phyloP scores from a whole-genome alignment of 208 protist species.

The Porcisia deanei region DNA sequence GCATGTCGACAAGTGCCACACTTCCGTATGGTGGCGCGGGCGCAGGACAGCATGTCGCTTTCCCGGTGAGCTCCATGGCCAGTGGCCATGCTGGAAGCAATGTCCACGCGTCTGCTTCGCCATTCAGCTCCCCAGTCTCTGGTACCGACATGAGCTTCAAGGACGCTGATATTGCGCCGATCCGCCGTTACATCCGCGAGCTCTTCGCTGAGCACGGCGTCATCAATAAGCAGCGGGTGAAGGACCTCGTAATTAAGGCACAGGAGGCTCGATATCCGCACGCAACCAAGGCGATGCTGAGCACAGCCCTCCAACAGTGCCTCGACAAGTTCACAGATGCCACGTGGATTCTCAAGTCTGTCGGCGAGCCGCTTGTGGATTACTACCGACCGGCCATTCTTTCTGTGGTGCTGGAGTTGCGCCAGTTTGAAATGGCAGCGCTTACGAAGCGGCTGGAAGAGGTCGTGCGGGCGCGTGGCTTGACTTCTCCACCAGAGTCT shows the following conservation, averaged over 20 bases:
- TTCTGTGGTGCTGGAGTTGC: constrained; percentile 50
- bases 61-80: background rate
- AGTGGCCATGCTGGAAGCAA: background rate
- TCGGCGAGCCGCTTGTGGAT: constrained; percentile 71
- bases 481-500: constrained; percentile 19
- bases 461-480: constrained; percentile 15
- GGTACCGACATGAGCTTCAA: constrained; percentile 16
- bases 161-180: constrained; percentile 55
- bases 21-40: constrained; percentile 17
- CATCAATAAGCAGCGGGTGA: constrained; percentile 80
- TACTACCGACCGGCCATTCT: constrained; percentile 74
- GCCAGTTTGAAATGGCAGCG: constrained; percentile 57
- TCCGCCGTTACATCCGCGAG: constrained; percentile 61
- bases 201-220: constrained; percentile 85
- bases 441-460: constrained; percentile 40
- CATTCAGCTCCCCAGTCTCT: constrained; percentile 10
- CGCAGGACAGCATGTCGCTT: background rate
- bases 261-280: constrained; percentile 64
- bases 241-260: constrained; percentile 73
- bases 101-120: constrained; percentile 6
- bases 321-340: constrained; percentile 79
- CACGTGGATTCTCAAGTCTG: constrained; percentile 77
- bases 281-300: constrained; percentile 81
- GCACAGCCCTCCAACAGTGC: constrained; percentile 55
- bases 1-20: background rate